phyloP scores from a whole-genome alignment of 78 protist species.

The Emiliania huxleyi region DNA sequence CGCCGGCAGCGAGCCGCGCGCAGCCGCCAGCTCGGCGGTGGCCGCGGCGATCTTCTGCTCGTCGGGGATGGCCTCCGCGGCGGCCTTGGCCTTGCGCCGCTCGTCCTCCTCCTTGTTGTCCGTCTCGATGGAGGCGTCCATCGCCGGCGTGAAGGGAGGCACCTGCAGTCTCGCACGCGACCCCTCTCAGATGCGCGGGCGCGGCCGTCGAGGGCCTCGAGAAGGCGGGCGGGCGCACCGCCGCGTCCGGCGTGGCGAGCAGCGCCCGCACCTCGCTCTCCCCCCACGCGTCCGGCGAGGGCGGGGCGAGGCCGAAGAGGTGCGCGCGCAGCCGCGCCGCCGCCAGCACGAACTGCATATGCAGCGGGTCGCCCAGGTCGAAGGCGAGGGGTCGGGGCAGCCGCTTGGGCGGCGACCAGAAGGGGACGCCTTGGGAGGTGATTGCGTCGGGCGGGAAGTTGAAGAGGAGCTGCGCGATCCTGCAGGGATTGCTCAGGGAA shows the following conservation, averaged over 20 bases:
- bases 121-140: not conserved
- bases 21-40: no score
- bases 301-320: no score
- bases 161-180: no score
- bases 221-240: no score
- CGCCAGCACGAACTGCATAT: not conserved
- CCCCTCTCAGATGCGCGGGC: no score
- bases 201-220: no score
- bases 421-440: slow-evolving; percentile 46
- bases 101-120: not conserved
- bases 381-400: slow-evolving; percentile 81
- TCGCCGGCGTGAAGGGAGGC: not conserved
- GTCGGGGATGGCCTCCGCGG: not conserved
- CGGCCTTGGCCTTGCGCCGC: not conserved
- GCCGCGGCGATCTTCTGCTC: not conserved
- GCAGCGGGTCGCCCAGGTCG: slow-evolving; percentile 54
- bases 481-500: not conserved
- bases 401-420: slow-evolving; percentile 92
- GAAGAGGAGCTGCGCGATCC: slow-evolving; percentile 81
- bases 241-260: no score
- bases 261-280: not conserved
- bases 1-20: not conserved
- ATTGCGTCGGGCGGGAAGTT: slow-evolving; percentile 65
- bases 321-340: not conserved
- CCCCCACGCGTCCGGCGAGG: not conserved